Evolutionary conservation across 2,329 filamentous ascomycete genomes (phyloP), one percentile per base, ranked within the genome.

Genomic region (Diaporthe velutina): DNA sequence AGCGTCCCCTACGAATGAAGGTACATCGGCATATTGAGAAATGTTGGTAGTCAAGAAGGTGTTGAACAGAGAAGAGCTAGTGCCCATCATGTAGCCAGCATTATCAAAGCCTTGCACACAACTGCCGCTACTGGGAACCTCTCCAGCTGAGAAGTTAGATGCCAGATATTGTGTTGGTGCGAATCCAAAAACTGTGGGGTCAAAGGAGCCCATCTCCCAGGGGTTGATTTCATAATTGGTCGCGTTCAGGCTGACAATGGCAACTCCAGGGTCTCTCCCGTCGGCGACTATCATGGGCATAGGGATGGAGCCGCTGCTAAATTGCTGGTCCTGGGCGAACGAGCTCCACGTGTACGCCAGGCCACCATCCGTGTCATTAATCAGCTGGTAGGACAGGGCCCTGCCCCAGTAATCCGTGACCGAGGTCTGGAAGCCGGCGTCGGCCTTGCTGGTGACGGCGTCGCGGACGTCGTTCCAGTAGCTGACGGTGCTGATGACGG

Each of bases 391-490:
- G 1, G 93, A 93, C n/a, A 98, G 88, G 61, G 94, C 94, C 74
- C 95, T 93, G 38, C 94, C 94, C 93, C 95, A 98, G 83, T 95
- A 95, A 85, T 98, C 96, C 0, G 96, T 98, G 74, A 98, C 88
- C 12, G 94, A 93, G 4, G 90, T 90, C 60, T 92, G 85, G 80
- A 88, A 95, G 1, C 91, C 90, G 22, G 92, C 92, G 74, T 92
- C 83, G 1, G 80, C 79, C 85, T 96, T 96, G 28, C 80, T 84
- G 0, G 83, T 74, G 0, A 95, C 93, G n/a, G 90, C 86, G 35
- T 88, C 82, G 22, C 85, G 81, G 9, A 96, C 83, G 42, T 90
- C 86, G 8, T 81, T 82, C 81, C 90, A 95, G 83, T 96, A 95
- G 70, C 76, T 74, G 35, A 78, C 77, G 35, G 80, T 80, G 77